These are phyloP conservation scores for Platanthera guangdongensis DNA, from an alignment of 106 monocot species.

Conservation along the genomic window DNA sequence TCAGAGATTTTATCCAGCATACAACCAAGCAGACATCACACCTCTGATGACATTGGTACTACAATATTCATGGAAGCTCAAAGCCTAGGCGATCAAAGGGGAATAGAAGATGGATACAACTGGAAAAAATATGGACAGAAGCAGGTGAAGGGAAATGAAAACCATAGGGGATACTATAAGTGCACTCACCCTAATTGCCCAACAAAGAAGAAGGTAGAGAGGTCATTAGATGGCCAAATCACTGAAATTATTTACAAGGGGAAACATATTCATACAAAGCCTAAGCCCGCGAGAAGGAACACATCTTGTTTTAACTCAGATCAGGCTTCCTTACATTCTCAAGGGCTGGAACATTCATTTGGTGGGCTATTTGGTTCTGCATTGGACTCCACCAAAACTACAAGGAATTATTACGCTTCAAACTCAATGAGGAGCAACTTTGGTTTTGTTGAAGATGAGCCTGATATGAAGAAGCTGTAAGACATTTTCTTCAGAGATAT, in stretches of 20 bases:
- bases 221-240: background rate
- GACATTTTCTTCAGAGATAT: background rate
- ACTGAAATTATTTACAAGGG: constrained; percentile 11
- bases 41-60: background rate
- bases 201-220: constrained; percentile 8
- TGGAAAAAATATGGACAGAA: constrained; percentile 12
- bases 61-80: constrained; percentile 10
- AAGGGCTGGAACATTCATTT: background rate
- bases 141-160: constrained; percentile 5
- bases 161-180: constrained; percentile 3
- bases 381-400: constrained; percentile 25
- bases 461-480: background rate
- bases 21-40: background rate
- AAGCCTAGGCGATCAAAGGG: constrained; percentile 13
- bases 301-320: background rate
- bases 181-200: constrained; percentile 5
- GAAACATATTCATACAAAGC: constrained; percentile 2
- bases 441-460: background rate
- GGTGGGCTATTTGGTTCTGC: background rate
- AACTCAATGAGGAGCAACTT: constrained; percentile 1
- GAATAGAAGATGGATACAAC: constrained; percentile 9
- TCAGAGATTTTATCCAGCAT: background rate
- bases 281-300: background rate
- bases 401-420: constrained; percentile 48
- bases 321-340: background rate